Evolutionary conservation across 1,139 yeast species (phyloP).

Genomic region (Insectozyma bohioensis): DNA sequence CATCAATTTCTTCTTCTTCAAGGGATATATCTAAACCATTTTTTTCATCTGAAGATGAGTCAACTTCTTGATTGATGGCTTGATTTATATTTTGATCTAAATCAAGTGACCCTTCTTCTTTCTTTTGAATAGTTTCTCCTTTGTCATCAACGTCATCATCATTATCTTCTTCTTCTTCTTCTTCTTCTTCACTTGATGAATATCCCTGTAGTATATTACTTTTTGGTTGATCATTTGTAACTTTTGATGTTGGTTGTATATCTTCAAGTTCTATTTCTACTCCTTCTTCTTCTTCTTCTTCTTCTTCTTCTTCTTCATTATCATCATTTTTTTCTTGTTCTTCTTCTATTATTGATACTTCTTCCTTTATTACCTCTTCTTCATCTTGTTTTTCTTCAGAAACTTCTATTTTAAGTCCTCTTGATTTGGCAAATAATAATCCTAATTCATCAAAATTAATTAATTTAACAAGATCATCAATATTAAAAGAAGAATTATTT

Average conservation of each 20-base stretch:
- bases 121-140: constrained; percentile 2
- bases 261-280: background rate
- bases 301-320: constrained; percentile 10
- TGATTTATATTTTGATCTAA: constrained; percentile 4
- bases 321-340: constrained; percentile 12
- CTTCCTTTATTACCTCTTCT: constrained; percentile 7
- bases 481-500: constrained; percentile 16
- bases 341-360: constrained; percentile 12
- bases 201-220: constrained; percentile 13
- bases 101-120: constrained; percentile 1
- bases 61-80: no score
- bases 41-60: constrained; percentile 7
- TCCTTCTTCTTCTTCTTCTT: no score
- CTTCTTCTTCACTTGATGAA: constrained; percentile 17
- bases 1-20: constrained; percentile 17
- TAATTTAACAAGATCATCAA: constrained; percentile 18
- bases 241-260: background rate
- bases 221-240: background rate
- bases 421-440: constrained; percentile 29
- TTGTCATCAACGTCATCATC: constrained; percentile 10
- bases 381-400: constrained; percentile 7
- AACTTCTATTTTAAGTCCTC: constrained; percentile 24
- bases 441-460: constrained; percentile 34
- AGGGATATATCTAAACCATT: constrained; percentile 20
- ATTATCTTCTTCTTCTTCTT: constrained; percentile 14